Base-by-base conservation (phyloP, 2,329 filamentous ascomycete species). In the Beauveria pseudobassiana region DNA sequence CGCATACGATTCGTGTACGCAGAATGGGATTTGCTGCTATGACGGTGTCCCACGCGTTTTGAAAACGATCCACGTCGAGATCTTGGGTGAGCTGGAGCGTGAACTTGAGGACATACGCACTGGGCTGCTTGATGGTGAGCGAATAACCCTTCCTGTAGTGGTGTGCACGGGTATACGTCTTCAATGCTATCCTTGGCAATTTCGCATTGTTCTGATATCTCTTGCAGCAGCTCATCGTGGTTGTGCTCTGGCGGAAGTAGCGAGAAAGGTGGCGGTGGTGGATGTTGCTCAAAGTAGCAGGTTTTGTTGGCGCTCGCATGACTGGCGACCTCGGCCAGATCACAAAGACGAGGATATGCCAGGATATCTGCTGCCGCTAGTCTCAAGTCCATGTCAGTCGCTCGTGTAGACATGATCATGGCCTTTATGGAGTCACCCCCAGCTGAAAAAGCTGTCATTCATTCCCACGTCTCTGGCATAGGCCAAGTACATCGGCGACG, bases 381-480 rank as follows among this genome's bases (percentile, higher is more conserved):
- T 6, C 7, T 28, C 34, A 54, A 10, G 18, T n/a, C 38, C 20
- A 26, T 5, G 2, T 54, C 51, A 26, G 1, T 14, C 5, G 51
- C 51, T 28, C 51, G 51, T 26, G 51, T 42, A 18, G 51, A 54
- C 34, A 54, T 24, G 18, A 54, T 20, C 51, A 81, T 82, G 1
- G 77, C 77, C 2, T 71, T 62, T 1, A 80, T 71, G 0, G 78
- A 79, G 63, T 79, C 77, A 22, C 78, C 78, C 78, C 78, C 0
- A 79, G 70, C 1, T 70, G 71, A 69, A 80, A 66, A 80, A 80
- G 65, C 75, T 77, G 63, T 77, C 73, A 5, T 77, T 71, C 3
- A 70, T 60, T 6, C 73, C 71, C 20, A 79, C 74, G 16, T 51
- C 40, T 9, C 34, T 40, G 10, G 46, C 20, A 7, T 3, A 61